phyloP scores from a whole-genome alignment of 2,329 filamentous ascomycete species.

The Piedraia hortae region DNA sequence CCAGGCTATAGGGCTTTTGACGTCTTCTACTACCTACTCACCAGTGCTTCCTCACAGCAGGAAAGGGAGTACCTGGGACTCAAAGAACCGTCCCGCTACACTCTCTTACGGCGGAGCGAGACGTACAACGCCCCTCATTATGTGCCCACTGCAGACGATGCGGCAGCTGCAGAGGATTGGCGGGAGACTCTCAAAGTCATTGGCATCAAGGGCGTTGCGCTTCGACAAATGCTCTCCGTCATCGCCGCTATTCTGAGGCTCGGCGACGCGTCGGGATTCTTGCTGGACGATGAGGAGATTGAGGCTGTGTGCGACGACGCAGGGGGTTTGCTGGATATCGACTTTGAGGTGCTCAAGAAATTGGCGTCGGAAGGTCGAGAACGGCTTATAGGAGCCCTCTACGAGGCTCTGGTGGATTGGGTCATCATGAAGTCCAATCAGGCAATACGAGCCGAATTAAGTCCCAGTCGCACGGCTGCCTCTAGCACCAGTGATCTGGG shows the following conservation, averaged over 20 bases:
- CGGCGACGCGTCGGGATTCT: slow-evolving; percentile 66
- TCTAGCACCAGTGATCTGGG: slow-evolving; percentile 37
- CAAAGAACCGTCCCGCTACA: slow-evolving; percentile 47
- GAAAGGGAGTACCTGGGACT: slow-evolving; percentile 74
- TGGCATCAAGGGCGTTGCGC: slow-evolving; percentile 66
- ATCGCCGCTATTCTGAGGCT: slow-evolving; percentile 73
- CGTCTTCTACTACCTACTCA: slow-evolving; percentile 89
- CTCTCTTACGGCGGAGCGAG: slow-evolving; percentile 51
- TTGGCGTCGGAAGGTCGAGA: slow-evolving; percentile 65
- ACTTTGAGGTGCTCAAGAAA: slow-evolving; percentile 57
- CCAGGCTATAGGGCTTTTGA: slow-evolving; percentile 78
- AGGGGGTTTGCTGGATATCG: slow-evolving; percentile 56
- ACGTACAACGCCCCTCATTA: slow-evolving; percentile 73
- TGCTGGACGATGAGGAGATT: slow-evolving; percentile 57
- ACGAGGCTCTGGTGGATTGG: slow-evolving; percentile 88
- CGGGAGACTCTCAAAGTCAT: slow-evolving; percentile 64
- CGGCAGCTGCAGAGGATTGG: slow-evolving; percentile 80
- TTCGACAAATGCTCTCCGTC: slow-evolving; percentile 61
- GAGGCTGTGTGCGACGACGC: slow-evolving; percentile 80
- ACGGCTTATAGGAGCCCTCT: slow-evolving; percentile 59
- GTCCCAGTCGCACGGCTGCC: slow-evolving; percentile 34
- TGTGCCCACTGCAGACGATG: slow-evolving; percentile 75
- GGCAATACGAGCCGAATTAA: slow-evolving; percentile 51
- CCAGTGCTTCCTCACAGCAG: slow-evolving; percentile 64
- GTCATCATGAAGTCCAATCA: slow-evolving; percentile 71